Evolutionary conservation across 192 early-diverging fungal genomes (phyloP), one percentile per base, ranked within the genome.

Genomic region (Backusella liffmaniae): DNA sequence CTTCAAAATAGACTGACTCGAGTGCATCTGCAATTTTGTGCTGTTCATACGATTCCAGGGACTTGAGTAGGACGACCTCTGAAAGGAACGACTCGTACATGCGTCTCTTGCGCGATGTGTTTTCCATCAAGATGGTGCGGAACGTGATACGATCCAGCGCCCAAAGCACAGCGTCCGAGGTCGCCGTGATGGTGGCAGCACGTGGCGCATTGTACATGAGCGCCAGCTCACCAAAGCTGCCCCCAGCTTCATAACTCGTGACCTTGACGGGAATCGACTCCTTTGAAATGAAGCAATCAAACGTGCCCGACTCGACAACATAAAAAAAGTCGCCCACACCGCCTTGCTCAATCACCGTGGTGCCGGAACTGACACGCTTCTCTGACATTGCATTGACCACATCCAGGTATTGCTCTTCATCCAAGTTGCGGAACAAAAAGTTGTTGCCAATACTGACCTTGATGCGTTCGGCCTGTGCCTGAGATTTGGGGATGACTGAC

Each of bases 161-260:
- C 98, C 98, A 99, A 69, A 99, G 87, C 26, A 96, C 93, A 15
- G 90, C 87, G 53, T 94, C 92, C 4, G 90, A 88, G 1, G 95
- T 98, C 1, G 95, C 91, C 2, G 87, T 86, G 13, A 99, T 92
- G 1, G 97, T 98, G 37, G 98, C 98, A 2, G 98, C 98, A 49
- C 98, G 92, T 12, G 98, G 98, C 8, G 96, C 96, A 76, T 98
- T 98, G 85, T 99, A 99, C 98, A 99, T 99, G 6, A 99, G 88
- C 41, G 98, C 98, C 53, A 99, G 88, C 85, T 99, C 97, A 73
- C 98, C 98, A 93, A 99, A 99, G 80, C 91, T 93, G 66, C 95
- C 97, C 67, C 94, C 92, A 16, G 94, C 87, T 9, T 83, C 90
- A 76, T 96, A 97, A 34, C 89, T 86, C 59, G 90, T 88, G 13